Conservation (phyloP, 176 grass and related monocot genomes). For the Panicum miliaceum region DNA sequence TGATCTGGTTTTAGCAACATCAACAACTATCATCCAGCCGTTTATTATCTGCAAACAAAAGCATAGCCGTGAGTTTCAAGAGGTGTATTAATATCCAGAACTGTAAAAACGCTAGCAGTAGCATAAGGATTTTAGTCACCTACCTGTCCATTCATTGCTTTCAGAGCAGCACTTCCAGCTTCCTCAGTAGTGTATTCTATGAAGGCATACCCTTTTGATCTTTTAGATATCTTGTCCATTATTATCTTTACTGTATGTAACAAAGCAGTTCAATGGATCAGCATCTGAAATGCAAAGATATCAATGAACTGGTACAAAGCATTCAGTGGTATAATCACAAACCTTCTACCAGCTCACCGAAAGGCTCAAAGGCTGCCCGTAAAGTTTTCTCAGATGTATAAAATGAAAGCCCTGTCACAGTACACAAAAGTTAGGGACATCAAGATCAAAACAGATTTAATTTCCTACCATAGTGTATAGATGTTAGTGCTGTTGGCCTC, state of each 20-base stretch:
- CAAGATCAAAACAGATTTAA: slow-evolving; percentile 2
- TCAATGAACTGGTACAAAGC: slow-evolving; percentile 16
- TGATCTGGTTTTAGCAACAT: slow-evolving; percentile 71
- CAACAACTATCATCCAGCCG: slow-evolving; percentile 96
- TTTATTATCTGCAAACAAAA: slow-evolving; percentile 82
- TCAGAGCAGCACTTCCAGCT: slow-evolving; percentile 86
- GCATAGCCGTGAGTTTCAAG: slow-evolving; percentile 19
- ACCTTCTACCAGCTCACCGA: slow-evolving; percentile 95
- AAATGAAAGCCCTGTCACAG: slow-evolving; percentile 78
- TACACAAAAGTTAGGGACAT: slow-evolving; percentile 24
- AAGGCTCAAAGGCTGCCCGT: slow-evolving; percentile 80
- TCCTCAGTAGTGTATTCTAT: slow-evolving; percentile 93
- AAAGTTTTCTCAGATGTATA: slow-evolving; percentile 94
- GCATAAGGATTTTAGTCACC: slow-evolving; percentile 1
- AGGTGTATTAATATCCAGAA: not conserved
- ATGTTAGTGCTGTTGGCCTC: slow-evolving; percentile 2
- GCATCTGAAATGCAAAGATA: slow-evolving; percentile 28
- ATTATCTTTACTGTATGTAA: slow-evolving; percentile 82
- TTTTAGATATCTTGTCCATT: slow-evolving; percentile 98
- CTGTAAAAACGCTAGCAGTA: not conserved
- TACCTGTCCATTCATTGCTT: slow-evolving; percentile 96
- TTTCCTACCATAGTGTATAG: slow-evolving; percentile 12
- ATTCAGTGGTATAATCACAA: slow-evolving; percentile 30
- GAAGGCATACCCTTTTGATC: slow-evolving; percentile 93
- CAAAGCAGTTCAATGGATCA: slow-evolving; percentile 17